Base-by-base conservation (phyloP, 2,329 filamentous ascomycete genomes). In the Penicillium sp. region DNA sequence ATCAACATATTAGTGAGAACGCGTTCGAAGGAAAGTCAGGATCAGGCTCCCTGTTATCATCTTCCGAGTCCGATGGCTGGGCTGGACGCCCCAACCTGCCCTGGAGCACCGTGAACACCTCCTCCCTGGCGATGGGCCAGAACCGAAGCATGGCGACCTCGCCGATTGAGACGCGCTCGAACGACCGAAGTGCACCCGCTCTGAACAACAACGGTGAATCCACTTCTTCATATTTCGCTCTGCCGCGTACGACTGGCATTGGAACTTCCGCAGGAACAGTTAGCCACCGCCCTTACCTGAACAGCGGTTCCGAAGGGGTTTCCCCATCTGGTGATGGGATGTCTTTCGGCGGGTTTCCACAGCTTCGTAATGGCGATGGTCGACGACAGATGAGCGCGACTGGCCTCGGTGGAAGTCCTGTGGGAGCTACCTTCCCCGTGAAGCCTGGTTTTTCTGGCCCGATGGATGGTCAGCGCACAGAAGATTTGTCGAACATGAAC, bases 61-160 rank as follows among this genome's bases (percentile, higher is more conserved):
- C 86, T 37, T 89, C 88, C 9, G 87, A 91, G 66, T 83, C 84
- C 16, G 87, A 90, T 62, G 77, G 80, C 43, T 90, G 87, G 85
- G 71, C 66, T 55, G 74, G 72, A 48, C 77, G 77, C 42, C 75
- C 78, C 48, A 79, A 76, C 59, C 75, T 80, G 33, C 81, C 83
- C 14, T 91, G 88, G 88, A 82, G 81, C 59, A 74, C 75, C 6
- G 64, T 78, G 21, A 82, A 85, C 42, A 73, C 76, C 11, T 74
- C 75, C 7, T 71, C 74, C 2, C 68, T 80, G 34, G 75, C 77
- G 8, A 74, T 75, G 40, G 79, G 81, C 9, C 71, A 68, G 19
- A 71, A 72, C 46, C 72, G 70, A 31, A 79, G 79, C 52, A 70
- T 74, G 52, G 83, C 77, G 59, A 81, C 81, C 29, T 88, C 87